Conservation (phyloP, 2,329 filamentous ascomycete genomes). For the Curvularia sp. region DNA sequence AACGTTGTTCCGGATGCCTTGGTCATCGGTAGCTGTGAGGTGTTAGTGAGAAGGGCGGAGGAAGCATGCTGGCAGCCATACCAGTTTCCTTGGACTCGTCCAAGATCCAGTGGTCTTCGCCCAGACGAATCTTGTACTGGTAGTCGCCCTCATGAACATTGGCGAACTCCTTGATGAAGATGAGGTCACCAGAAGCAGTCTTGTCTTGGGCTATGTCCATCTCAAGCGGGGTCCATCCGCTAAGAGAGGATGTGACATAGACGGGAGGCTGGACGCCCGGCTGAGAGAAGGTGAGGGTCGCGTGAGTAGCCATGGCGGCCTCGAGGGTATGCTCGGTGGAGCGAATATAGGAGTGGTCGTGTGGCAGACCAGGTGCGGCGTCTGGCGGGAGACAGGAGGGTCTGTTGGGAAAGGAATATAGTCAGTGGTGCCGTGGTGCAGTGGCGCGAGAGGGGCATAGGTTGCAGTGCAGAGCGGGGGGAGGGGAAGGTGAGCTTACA, state of each 20-base stretch:
- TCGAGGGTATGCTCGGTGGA: neutral
- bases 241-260: slow-evolving; percentile 74
- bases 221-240: slow-evolving; percentile 71
- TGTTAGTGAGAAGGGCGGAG: slow-evolving; percentile 25
- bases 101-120: slow-evolving; percentile 69
- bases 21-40: slow-evolving; percentile 58
- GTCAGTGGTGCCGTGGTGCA: slow-evolving; percentile 37
- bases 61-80: slow-evolving; percentile 50
- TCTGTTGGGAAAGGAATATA: slow-evolving; percentile 32
- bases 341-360: slow-evolving; percentile 19
- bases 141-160: slow-evolving; percentile 66
- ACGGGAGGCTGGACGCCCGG: slow-evolving; percentile 70
- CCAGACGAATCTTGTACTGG: slow-evolving; percentile 78
- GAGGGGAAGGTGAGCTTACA: neutral
- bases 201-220: slow-evolving; percentile 62
- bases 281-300: slow-evolving; percentile 68
- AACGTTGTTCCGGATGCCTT: slow-evolving; percentile 63
- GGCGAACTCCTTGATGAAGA: slow-evolving; percentile 65
- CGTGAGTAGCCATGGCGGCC: slow-evolving; percentile 35
- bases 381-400: slow-evolving; percentile 11
- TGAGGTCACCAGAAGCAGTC: slow-evolving; percentile 61
- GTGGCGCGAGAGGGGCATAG: neutral
- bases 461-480: neutral
- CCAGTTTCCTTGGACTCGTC: slow-evolving; percentile 68
- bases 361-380: slow-evolving; percentile 25